Conservation (phyloP, 257 asterid species). For the Ballota nigra region DNA sequence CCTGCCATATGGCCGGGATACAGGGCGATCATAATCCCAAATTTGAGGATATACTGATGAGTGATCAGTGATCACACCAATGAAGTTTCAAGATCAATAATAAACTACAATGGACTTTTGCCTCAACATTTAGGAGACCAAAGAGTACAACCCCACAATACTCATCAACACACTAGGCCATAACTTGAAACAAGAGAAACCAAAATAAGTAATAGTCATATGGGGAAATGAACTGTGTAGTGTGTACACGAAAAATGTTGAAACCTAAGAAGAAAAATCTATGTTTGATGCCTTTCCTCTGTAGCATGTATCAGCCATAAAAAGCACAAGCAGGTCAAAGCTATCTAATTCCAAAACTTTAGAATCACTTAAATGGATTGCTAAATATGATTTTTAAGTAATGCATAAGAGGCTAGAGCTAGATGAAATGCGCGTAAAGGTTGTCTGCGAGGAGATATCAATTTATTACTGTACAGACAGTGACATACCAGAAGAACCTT, state of each 20-base stretch:
- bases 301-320: neutral
- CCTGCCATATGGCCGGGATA: neutral
- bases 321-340: conserved; percentile 7
- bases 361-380: neutral
- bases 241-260: neutral
- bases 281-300: neutral
- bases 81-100: neutral
- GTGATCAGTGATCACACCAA: neutral
- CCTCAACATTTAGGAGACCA: neutral
- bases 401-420: neutral
- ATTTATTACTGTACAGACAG: neutral
- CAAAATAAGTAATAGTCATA: neutral
- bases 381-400: neutral
- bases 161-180: neutral
- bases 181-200: conserved; percentile 9
- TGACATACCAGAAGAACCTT: neutral
- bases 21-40: neutral
- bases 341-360: conserved; percentile 5
- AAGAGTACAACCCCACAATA: neutral
- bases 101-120: conserved; percentile 8
- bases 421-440: neutral
- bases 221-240: neutral
- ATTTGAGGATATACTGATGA: neutral
- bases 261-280: neutral
- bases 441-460: neutral